These are phyloP conservation scores for Arctium minus DNA, from an alignment of 129 eudicot genomes.

Conservation along the genomic window DNA sequence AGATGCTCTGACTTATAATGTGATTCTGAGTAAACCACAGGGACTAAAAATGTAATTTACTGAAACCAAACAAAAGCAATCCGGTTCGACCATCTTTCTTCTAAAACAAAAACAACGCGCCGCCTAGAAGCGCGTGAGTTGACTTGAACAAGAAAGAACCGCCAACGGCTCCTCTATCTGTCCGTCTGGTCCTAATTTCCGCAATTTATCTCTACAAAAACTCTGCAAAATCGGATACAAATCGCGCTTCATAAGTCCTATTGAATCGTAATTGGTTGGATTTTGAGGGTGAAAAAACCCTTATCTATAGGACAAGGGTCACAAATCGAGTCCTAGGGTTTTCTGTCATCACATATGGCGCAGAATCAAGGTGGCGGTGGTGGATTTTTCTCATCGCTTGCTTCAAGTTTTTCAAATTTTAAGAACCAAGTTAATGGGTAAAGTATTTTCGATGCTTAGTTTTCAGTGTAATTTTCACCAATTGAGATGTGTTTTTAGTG, in stretches of 20 bases:
- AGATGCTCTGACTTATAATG: too few species aligned
- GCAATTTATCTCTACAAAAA: background rate
- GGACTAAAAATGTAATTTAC: too few species aligned
- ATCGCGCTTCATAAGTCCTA: background rate
- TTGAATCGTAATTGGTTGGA: slow-evolving; percentile 11
- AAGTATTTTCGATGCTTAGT: background rate
- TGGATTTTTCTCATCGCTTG: slow-evolving; percentile 55
- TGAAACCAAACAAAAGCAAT: too few species aligned
- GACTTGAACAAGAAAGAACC: background rate
- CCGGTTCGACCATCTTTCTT: too few species aligned
- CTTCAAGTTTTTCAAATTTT: slow-evolving; percentile 51
- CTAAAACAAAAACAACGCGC: too few species aligned
- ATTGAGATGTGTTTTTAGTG: background rate
- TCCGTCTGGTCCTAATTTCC: background rate
- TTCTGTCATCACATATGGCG: slow-evolving; percentile 31
- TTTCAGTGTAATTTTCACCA: background rate
- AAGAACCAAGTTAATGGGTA: slow-evolving; percentile 63
- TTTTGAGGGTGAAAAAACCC: background rate
- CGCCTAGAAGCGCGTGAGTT: background rate
- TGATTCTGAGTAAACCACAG: too few species aligned
- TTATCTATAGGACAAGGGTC: background rate
- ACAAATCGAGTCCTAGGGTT: slow-evolving; percentile 20
- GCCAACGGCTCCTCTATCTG: background rate
- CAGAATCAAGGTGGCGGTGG: slow-evolving; percentile 49
- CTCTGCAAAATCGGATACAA: background rate